phyloP scores from a whole-genome alignment of 1,284 basidiomycete species.

The Fomes fomentarius region DNA sequence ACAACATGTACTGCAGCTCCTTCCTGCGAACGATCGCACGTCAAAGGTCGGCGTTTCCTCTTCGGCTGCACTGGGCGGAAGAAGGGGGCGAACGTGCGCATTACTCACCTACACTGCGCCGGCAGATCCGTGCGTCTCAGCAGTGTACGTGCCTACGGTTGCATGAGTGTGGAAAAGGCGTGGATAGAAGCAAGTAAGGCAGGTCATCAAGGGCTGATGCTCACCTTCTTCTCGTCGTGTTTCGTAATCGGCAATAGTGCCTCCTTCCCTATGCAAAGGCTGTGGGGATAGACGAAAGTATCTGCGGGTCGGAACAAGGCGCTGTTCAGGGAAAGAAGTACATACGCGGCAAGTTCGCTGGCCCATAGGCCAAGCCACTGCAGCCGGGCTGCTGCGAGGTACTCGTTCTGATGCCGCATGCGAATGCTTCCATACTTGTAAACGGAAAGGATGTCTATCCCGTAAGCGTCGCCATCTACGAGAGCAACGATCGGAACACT shows the following conservation, averaged over 20 bases:
- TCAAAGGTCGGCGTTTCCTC: not conserved
- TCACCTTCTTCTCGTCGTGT: slow-evolving; percentile 76
- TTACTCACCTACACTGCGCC: slow-evolving; percentile 68
- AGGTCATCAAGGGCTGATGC: slow-evolving; percentile 2
- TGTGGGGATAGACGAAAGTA: slow-evolving; percentile 32
- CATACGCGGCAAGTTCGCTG: slow-evolving; percentile 65
- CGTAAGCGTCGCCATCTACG: slow-evolving; percentile 91
- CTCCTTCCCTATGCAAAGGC: slow-evolving; percentile 63
- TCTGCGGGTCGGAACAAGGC: not conserved
- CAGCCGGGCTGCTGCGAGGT: slow-evolving; percentile 66
- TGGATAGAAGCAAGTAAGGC: not conserved
- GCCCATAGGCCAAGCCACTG: slow-evolving; percentile 81
- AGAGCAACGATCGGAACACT: slow-evolving; percentile 77
- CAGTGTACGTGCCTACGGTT: slow-evolving; percentile 66
- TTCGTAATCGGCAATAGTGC: slow-evolving; percentile 69
- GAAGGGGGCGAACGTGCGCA: not conserved
- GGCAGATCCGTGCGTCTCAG: slow-evolving; percentile 59
- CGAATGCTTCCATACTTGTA: slow-evolving; percentile 75
- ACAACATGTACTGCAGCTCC: slow-evolving; percentile 80
- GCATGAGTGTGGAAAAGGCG: not conserved
- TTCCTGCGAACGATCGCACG: slow-evolving; percentile 47
- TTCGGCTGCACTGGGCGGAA: not conserved
- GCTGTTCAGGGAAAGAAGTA: slow-evolving; percentile 1
- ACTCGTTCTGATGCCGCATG: slow-evolving; percentile 66
- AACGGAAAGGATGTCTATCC: slow-evolving; percentile 85